Conservation (phyloP, 2,329 filamentous ascomycete species). For the Domatiomyces globalis region DNA sequence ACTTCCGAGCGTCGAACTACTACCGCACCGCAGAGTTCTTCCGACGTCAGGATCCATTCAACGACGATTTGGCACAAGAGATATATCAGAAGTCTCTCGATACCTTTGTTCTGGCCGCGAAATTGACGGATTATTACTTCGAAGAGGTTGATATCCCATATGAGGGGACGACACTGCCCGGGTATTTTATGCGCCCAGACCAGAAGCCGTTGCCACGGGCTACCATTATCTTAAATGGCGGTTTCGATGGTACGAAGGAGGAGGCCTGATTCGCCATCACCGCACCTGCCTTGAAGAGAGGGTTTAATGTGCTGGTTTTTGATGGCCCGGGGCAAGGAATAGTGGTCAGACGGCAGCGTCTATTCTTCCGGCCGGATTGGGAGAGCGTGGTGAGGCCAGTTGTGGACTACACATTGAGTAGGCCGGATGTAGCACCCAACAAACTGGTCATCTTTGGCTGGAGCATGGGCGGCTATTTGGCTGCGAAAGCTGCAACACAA, state of each 20-base stretch:
- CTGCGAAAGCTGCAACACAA: conserved; percentile 20
- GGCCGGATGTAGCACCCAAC: conserved; percentile 11
- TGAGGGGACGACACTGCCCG: too few species aligned
- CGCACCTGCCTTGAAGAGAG: conserved; percentile 19
- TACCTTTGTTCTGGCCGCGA: too few species aligned
- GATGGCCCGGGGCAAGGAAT: conserved; percentile 24
- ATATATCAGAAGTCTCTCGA: too few species aligned
- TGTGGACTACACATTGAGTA: conserved; percentile 17
- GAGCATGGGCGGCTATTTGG: conserved; percentile 23
- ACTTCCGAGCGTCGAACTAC: too few species aligned
- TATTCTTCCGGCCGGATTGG: conserved; percentile 23
- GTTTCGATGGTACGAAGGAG: conserved; percentile 22
- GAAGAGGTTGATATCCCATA: too few species aligned
- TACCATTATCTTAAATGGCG: conserved; percentile 2
- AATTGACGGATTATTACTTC: too few species aligned
- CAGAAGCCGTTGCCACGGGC: too few species aligned
- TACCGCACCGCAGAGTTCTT: too few species aligned
- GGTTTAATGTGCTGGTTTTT: conserved; percentile 23
- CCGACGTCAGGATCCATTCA: too few species aligned
- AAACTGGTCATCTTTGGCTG: conserved; percentile 20
- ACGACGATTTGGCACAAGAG: too few species aligned
- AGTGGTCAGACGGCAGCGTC: conserved; percentile 15
- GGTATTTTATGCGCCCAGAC: too few species aligned
- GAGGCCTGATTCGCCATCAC: conserved; percentile 20
- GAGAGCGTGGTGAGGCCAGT: conserved; percentile 21